Base-by-base conservation (phyloP, 495 filamentous ascomycete species). In the Penicillium bovifimosum region DNA sequence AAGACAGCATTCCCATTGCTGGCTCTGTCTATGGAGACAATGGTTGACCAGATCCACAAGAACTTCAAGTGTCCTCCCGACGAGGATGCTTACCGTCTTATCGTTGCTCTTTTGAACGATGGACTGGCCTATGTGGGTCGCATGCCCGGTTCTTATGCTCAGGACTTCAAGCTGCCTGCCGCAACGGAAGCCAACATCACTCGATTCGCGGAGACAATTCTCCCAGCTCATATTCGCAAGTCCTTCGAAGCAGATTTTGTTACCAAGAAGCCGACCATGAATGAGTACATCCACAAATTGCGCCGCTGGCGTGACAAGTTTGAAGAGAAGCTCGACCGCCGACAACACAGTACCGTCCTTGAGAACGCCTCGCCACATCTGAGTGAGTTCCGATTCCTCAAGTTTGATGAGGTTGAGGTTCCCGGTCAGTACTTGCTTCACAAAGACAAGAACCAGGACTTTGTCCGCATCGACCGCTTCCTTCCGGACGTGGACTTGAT, bases 11-110 rank as follows among this genome's bases (percentile, higher is more conserved):
- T 96, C 74, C 95, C 95, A 16, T 76, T 99, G 34, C 84, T 99
- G 53, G 92, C 93, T 3, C 74, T 96, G 31, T 97, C 93, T 2
- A 96, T 99, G 91, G 95, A 99, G 72, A 95, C 91, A 1, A 97
- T 99, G 92, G 90, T 96, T 28, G 95, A 99, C 63, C 90, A 96
- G 70, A 96, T 97, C 56, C 83, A 88, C 68, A 96, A 96, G 77
- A 86, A 97, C 69, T 97, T 97, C 81, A 97, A 96, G 66, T 96
- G 92, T 62, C 92, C 91, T 26, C 91, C 92, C 0, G 95, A 99
- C 59, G 95, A 99, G 63, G 95, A 99, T 71, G 95, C 95, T 6
- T 97, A 96, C 66, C 83, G 95, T 14, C 77, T 99, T n/a, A 97
- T 99, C 50, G 91, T 96, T 27, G 95, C 95, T 11, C 80, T 99